Base-by-base conservation (phyloP, 2,329 filamentous ascomycete species). In the Colletotrichum sp. region DNA sequence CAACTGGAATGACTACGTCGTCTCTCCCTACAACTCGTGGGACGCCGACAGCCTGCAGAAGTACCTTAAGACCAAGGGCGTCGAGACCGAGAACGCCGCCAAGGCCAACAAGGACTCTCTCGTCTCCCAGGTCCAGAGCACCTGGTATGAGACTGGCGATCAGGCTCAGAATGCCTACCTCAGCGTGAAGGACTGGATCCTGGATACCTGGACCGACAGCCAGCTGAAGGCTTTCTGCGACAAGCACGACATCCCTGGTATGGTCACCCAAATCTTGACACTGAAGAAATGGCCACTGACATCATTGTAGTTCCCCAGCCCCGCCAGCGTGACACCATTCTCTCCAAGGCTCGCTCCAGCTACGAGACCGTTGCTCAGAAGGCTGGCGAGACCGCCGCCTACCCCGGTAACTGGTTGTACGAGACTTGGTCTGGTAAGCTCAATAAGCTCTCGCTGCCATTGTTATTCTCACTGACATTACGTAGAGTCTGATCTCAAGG, bases 341-440 rank as follows among this genome's bases (percentile, higher is more conserved):
- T 99, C 79, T 90, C 94, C 80, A 92, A 95, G 80, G 92, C 93
- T 76, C 95, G 96, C 78, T 90, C 94, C 78, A 96, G 92, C 85
- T 99, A 98, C 83, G 95, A 98, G 80, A 86, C 91, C 2, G 86
- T 93, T 73, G 95, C 96, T 18, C 93, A 95, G 85, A 93, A 92
- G 85, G 84, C 84, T 13, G 95, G 95, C 76, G 94, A 98, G 86
- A 94, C 95, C 16, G 87, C 92, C 68, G 87, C 92, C n/a, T 99
- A 99, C 82, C 97, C 97, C 39, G 97, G 97, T 52, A 92, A 98
- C 87, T 99, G 97, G 97, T 88, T 99, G 59, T 99, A 98, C 83
- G 90, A 93, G 76, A 90, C 93, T 9, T 99, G 97, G 97, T 93
- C 95, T 68, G 87, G 84, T 85, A 72, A 7, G 82, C 79, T 10